Conservation (phyloP, 129 eudicot species). For the Arctium lappa region DNA sequence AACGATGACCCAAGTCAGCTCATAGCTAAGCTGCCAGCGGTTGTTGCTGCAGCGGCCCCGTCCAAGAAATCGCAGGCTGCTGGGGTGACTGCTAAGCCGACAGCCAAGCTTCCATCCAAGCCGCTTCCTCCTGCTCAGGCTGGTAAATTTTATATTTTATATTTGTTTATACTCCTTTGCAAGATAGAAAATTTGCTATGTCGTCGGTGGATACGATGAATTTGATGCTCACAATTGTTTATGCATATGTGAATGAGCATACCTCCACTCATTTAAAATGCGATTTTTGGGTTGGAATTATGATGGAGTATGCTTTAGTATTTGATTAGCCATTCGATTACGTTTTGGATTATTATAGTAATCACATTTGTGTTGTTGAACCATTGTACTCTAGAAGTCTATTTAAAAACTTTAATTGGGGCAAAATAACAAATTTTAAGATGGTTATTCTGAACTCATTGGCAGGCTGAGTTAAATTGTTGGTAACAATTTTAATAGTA, state of each 20-base stretch:
- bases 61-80: conserved; percentile 25
- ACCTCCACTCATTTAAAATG: background rate
- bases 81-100: conserved; percentile 29
- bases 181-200: background rate
- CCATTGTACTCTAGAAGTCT: background rate
- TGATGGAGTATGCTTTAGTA: background rate
- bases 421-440: background rate
- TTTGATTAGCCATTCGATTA: background rate
- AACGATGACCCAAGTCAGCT: conserved; percentile 58
- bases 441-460: background rate
- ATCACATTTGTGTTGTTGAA: background rate
- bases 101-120: conserved; percentile 71
- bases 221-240: background rate
- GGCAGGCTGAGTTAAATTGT: background rate
- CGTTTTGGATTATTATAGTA: background rate
- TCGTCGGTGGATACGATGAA: background rate
- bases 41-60: conserved; percentile 24
- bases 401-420: background rate
- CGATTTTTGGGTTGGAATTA: background rate
- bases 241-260: background rate
- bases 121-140: conserved; percentile 83
- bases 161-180: background rate
- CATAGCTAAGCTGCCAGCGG: conserved; percentile 38
- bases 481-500: background rate
- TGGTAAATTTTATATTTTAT: conserved; percentile 33